Conservation (phyloP, 805 yeast species). For the Candida ficus region DNA sequence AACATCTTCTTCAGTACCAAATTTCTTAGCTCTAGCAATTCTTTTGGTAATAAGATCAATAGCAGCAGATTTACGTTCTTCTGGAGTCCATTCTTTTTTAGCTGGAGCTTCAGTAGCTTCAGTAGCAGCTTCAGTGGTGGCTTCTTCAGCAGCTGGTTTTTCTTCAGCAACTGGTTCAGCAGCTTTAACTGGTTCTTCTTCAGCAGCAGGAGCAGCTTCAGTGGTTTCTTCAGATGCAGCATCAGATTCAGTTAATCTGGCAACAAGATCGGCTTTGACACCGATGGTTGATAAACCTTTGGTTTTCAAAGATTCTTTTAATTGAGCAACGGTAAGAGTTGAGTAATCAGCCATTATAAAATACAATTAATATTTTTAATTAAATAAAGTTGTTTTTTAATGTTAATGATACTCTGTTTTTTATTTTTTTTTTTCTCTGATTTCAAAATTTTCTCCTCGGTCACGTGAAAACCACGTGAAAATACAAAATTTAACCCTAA, state of each 20-base stretch:
- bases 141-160: conserved; percentile 1
- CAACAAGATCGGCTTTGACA: conserved; percentile 71
- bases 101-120: conserved; percentile 11
- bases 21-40: conserved; percentile 69
- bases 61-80: conserved; percentile 65
- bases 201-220: conserved; percentile 12
- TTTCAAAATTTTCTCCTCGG: too few species aligned
- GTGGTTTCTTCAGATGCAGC: background rate
- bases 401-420: too few species aligned
- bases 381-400: too few species aligned
- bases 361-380: too few species aligned
- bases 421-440: too few species aligned
- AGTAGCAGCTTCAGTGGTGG: background rate
- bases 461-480: too few species aligned
- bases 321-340: conserved; percentile 75
- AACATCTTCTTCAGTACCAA: conserved; percentile 56
- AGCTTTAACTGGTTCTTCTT: conserved; percentile 4
- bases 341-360: too few species aligned
- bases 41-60: conserved; percentile 62
- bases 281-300: conserved; percentile 70
- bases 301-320: conserved; percentile 68
- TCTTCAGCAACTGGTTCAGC: conserved; percentile 1
- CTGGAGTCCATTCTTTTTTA: conserved; percentile 44
- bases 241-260: conserved; percentile 55
- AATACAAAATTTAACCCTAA: too few species aligned